Conservation (phyloP, 2,329 filamentous ascomycete genomes). For the Aspergillus nomiae region DNA sequence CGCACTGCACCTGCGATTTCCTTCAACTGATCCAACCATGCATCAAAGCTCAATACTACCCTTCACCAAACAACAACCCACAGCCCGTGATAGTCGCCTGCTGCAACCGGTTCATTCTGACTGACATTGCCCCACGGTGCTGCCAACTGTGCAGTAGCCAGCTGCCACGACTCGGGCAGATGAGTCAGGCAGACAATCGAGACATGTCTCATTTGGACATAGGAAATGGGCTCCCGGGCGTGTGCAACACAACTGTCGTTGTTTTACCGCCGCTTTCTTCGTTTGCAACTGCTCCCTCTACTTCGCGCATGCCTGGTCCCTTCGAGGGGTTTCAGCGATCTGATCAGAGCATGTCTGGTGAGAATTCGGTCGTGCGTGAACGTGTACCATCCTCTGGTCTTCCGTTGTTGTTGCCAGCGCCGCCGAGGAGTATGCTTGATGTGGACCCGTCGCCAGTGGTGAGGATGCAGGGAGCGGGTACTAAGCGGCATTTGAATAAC, state of each 20-base stretch:
- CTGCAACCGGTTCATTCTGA: not conserved
- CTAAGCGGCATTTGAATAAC: not conserved
- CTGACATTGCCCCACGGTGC: constrained; percentile 4
- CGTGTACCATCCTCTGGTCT: not conserved
- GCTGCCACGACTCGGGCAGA: not conserved
- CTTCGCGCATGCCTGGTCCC: not conserved
- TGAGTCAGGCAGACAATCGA: not conserved
- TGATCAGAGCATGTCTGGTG: not conserved
- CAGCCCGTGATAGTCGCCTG: constrained; percentile 18
- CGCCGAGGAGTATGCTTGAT: not conserved
- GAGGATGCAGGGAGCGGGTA: not conserved
- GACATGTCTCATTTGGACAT: not conserved
- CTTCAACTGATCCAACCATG: constrained; percentile 25
- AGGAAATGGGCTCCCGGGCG: not conserved
- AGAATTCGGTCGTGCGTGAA: not conserved
- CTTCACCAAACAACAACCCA: constrained; percentile 12
- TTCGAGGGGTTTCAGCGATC: not conserved
- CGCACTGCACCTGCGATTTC: constrained; percentile 22
- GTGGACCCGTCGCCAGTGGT: not conserved
- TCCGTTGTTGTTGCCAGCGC: not conserved
- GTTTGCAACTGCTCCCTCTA: not conserved
- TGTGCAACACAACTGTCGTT: not conserved
- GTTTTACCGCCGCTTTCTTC: not conserved
- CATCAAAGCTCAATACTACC: constrained; percentile 6
- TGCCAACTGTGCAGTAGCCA: constrained; percentile 1